These are phyloP conservation scores for Barnettozyma wickerhamii DNA, from an alignment of 805 yeast genomes.

Conservation along the genomic window DNA sequence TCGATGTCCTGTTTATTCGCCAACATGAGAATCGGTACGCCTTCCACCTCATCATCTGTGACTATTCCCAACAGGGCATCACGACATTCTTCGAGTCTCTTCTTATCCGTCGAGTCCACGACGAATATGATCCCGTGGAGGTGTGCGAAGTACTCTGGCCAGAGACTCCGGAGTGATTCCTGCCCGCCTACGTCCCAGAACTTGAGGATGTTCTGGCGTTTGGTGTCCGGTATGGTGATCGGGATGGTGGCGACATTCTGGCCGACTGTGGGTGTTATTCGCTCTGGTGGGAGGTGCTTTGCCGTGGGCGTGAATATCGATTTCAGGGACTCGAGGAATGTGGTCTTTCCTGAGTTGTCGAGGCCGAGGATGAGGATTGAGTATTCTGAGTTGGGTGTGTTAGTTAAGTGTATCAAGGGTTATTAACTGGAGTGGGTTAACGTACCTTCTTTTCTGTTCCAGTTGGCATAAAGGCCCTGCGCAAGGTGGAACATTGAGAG, in stretches of 20 bases:
- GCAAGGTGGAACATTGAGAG: conserved; percentile 70
- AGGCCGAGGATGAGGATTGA: conserved; percentile 80
- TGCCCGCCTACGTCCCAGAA: conserved; percentile 99
- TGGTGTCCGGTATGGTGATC: conserved; percentile 12
- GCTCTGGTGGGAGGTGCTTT: conserved; percentile 44
- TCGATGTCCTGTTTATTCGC: conserved; percentile 91
- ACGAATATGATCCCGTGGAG: conserved; percentile 92
- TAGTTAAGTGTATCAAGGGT: neutral
- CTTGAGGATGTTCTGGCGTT: conserved; percentile 41
- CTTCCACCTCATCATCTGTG: conserved; percentile 56
- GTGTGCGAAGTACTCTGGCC: conserved; percentile 81
- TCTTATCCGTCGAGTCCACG: conserved; percentile 86
- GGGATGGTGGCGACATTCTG: conserved; percentile 61
- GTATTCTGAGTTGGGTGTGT: conserved; percentile 40
- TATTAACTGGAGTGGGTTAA: neutral
- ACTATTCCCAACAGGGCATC: conserved; percentile 54
- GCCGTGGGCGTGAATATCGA: conserved; percentile 44
- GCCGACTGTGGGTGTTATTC: conserved; percentile 91
- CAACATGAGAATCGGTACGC: conserved; percentile 88
- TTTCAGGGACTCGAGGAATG: conserved; percentile 65
- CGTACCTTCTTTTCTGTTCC: conserved; percentile 53
- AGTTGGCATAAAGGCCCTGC: conserved; percentile 53
- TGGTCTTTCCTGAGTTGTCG: conserved; percentile 96
- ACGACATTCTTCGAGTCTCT: conserved; percentile 77
- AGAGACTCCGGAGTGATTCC: conserved; percentile 72